Base-by-base conservation (phyloP, 768 basidiomycete species). In the Astraeus odoratus region DNA sequence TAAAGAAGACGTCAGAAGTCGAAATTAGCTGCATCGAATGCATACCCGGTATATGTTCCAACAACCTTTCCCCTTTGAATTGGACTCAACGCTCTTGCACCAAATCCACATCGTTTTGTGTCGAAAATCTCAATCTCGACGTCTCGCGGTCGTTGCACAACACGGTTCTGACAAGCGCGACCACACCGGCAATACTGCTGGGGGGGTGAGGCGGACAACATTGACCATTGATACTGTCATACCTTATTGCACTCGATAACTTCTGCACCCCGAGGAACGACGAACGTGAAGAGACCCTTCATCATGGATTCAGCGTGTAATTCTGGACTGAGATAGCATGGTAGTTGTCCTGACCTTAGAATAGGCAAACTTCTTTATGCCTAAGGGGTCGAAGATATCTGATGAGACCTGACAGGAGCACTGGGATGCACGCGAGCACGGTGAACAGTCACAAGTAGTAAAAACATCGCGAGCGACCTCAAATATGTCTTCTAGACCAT, bases 181-280 rank as follows among this genome's bases (percentile, higher is more conserved):
- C 52, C 56, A 47, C 81, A 83, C 6, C 36, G 40, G 43, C 81
- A 83, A 22, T 60, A 55, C 75, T 77, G 51, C 38, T 9, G 24
- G 30, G 16, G 20, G 31, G 33, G 19, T 27, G 35, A 42, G 31
- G 31, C 16, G 7, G 23, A 43, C 16, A 34, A 18, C 8, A 31
- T n/a, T 10, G 33, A 37, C 13, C n/a, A 19, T 2, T 26, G 16
- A 4, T 27, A 12, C 30, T 24, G 7, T 34, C 68, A 39, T 53
- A 79, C 83, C 56, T 71, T 63, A 50, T 83, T 86, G 48, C 83
- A 86, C 57, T 86, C 83, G 5, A 83, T 69, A 9, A 81, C 76
- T 38, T 80, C 76, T 1, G 63, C 53, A 0, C 76, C 76, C 12
- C 57, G 64, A 20, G 58, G 60, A 1, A 66, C 43, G 8, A 65